Base-by-base conservation (phyloP, 208 protist genomes). In the Trypanosoma avium region DNA sequence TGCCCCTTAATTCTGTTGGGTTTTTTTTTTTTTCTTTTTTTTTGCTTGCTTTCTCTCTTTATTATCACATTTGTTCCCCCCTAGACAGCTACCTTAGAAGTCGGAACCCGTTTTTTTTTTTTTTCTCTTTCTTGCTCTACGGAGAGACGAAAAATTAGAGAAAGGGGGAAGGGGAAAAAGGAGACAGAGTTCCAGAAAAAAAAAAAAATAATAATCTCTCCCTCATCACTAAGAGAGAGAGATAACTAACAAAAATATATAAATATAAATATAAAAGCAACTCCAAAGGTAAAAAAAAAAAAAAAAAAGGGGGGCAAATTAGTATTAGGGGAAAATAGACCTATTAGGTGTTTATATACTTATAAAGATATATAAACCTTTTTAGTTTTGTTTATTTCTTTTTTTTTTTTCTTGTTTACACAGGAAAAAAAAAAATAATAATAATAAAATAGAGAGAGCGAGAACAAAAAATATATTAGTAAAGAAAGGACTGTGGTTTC, bases 131-230 rank as follows among this genome's bases (percentile, higher is more conserved):
- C 12, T 27, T 54, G 4, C 19, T 54, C 13, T 24, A 30, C 42
- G 22, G 36, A 70, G 53, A 13, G 40, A 52, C 9, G 52, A 32
- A 36, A 26, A 52, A n/a, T 6, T 42, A n/a, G 26, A 29, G 42
- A 26, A 47, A 33, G 3, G 19, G 17, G 21, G 45, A 82, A 79
- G 65, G 82, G 75, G 70, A 77, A 10, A 46, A 33, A 2, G 50
- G 24, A 32, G 49, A 19, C 7, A 32, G 24, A 22, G 9, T 33
- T 29, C 9, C 5, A 33, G 4, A 49, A 5, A 5, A 30, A 29
- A 49, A 33, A 61, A 50, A 46, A 61, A 13, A 29, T 24, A 27
- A 32, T 22, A 49, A 61, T n/a, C n/a, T n/a, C n/a, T n/a, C n/a
- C n/a, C n/a, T n/a, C n/a, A n/a, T n/a, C n/a, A n/a, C n/a, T n/a